Percentiles rank a stretch among this genome's conserved stretches.
These are phyloP conservation scores for Tieghemostelium lacteum DNA, from an alignment of 78 protist species.

Conservation along the genomic window DNA sequence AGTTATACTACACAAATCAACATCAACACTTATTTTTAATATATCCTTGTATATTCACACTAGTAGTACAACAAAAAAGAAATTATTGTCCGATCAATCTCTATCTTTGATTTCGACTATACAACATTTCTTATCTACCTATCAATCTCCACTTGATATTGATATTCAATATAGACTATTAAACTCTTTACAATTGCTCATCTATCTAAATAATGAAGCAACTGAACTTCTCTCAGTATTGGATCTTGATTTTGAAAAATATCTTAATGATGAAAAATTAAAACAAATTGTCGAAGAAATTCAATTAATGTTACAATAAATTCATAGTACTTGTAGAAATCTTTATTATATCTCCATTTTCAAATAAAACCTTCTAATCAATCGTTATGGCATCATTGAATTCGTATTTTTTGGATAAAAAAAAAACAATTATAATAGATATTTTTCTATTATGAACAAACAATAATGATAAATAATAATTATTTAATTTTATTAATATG, in stretches of 20 bases:
- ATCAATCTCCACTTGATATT: neutral
- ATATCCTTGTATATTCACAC: slow-evolving; percentile 14
- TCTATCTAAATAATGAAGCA: slow-evolving; percentile 31
- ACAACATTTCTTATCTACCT: neutral
- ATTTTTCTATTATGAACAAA: too few species aligned
- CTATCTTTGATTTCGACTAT: neutral
- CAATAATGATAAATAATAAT: too few species aligned
- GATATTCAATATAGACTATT: slow-evolving; percentile 12
- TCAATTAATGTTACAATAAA: slow-evolving; percentile 4
- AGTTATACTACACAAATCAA: neutral
- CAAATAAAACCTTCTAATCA: too few species aligned
- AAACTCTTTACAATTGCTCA: slow-evolving; percentile 15
- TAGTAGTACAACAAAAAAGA: slow-evolving; percentile 4
- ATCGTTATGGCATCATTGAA: too few species aligned
- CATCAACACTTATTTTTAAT: slow-evolving; percentile 29
- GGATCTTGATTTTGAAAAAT: slow-evolving; percentile 18
- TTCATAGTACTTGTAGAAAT: too few species aligned
- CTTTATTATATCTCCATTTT: too few species aligned
- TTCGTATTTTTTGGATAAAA: too few species aligned
- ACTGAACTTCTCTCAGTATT: slow-evolving; percentile 16
- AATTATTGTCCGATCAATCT: slow-evolving; percentile 3
- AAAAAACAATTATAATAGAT: too few species aligned
- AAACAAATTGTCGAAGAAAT: slow-evolving; percentile 27
- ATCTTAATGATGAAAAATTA: neutral
- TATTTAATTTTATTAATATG: too few species aligned